Percentiles rank a stretch among this genome's conserved stretches.
These are phyloP conservation scores for Scleromitrula shiraiana DNA, from an alignment of 2,329 filamentous ascomycete genomes.

Conservation along the genomic window DNA sequence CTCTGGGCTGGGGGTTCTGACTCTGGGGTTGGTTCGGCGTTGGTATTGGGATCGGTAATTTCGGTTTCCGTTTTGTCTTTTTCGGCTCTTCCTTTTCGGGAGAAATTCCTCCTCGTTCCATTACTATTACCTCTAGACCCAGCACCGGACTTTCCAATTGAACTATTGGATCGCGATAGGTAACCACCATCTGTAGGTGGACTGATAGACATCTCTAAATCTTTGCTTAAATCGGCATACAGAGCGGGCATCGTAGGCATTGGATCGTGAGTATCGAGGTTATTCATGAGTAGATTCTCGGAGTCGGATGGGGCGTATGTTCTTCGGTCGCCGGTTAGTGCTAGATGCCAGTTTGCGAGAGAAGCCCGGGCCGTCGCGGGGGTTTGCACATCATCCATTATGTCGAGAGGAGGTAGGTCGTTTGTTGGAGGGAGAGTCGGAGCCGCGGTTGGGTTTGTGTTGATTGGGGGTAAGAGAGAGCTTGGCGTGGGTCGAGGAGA, in stretches of 20 bases:
- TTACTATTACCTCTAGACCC: neutral
- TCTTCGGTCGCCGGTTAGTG: conserved; percentile 4
- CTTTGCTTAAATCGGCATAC: neutral
- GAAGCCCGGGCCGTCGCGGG: neutral
- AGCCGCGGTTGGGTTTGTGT: neutral
- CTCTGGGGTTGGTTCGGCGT: neutral
- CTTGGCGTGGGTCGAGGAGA: neutral
- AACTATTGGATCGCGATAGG: neutral
- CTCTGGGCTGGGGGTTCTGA: neutral
- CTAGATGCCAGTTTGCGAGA: conserved; percentile 4
- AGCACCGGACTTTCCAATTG: neutral
- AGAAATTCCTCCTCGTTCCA: neutral
- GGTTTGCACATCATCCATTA: conserved; percentile 3
- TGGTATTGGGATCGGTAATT: neutral
- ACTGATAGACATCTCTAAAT: neutral
- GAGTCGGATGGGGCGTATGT: conserved; percentile 1
- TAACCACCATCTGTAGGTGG: neutral
- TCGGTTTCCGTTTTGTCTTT: neutral
- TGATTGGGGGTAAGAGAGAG: neutral
- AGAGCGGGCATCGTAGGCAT: conserved; percentile 2
- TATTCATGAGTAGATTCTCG: neutral
- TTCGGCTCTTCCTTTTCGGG: neutral
- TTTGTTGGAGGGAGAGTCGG: neutral
- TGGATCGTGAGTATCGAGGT: neutral
- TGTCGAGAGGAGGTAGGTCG: conserved; percentile 2